Evolutionary conservation across 2,329 filamentous ascomycete species (phyloP).

Genomic region (Phaeosphaeriaceae sp.): DNA sequence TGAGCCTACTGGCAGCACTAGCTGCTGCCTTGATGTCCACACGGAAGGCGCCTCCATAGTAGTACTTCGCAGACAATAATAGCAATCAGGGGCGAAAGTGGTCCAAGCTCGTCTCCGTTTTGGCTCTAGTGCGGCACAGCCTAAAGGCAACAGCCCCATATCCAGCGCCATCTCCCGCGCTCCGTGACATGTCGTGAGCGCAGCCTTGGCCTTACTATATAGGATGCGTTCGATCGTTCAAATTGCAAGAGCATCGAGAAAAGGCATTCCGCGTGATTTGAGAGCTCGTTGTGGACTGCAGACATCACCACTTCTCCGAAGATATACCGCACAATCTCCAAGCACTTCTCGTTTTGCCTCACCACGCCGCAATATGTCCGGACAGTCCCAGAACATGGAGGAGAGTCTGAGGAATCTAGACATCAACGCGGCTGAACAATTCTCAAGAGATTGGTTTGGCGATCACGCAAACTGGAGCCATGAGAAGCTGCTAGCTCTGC

Average conservation of each 20-base stretch:
- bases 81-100: not conserved
- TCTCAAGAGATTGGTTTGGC: slow-evolving; percentile 15
- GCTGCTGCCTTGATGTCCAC: too few relatives aligned
- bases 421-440: slow-evolving; percentile 14
- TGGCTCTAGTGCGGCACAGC: not conserved
- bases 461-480: slow-evolving; percentile 19
- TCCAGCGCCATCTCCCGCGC: not conserved
- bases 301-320: not conserved
- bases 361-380: not conserved
- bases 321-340: not conserved
- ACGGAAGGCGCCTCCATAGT: too few relatives aligned
- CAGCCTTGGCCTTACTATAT: not conserved
- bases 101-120: not conserved
- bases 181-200: not conserved
- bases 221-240: not conserved
- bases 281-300: not conserved
- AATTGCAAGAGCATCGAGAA: not conserved
- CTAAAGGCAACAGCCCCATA: not conserved
- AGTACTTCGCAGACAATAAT: not conserved
- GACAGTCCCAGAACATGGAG: not conserved
- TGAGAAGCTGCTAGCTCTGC: slow-evolving; percentile 12
- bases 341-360: not conserved
- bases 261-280: not conserved
- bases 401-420: slow-evolving; percentile 9
- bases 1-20: too few relatives aligned